Conservation (phyloP, 805 yeast species). For the Pichia rugopelliculosa region DNA sequence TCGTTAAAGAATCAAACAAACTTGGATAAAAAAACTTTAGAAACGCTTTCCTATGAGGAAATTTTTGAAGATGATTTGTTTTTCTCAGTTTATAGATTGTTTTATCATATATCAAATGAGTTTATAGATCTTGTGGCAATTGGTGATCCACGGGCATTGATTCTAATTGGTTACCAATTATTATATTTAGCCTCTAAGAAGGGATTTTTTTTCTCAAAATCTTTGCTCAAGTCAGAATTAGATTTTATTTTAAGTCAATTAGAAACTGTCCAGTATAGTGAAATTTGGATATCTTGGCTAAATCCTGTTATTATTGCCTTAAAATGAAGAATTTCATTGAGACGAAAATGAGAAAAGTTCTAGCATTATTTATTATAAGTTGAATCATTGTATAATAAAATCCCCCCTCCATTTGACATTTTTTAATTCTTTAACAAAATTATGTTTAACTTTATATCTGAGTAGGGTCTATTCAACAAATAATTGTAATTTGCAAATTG, state of each 20-base stretch:
- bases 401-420: too few species aligned
- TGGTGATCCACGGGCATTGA: constrained; percentile 17
- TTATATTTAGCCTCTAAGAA: constrained; percentile 13
- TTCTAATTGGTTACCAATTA: constrained; percentile 17
- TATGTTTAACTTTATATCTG: too few species aligned
- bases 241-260: constrained; percentile 4
- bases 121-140: constrained; percentile 10
- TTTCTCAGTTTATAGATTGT: constrained; percentile 13
- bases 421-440: too few species aligned
- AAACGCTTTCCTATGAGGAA: neutral
- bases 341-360: too few species aligned
- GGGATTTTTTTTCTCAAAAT: constrained; percentile 3
- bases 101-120: constrained; percentile 8
- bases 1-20: constrained; percentile 3
- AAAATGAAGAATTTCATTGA: too few species aligned
- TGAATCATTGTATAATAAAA: too few species aligned
- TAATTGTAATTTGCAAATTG: too few species aligned
- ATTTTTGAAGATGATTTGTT: constrained; percentile 13
- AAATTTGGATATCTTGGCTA: constrained; percentile 13
- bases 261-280: constrained; percentile 2
- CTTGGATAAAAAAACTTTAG: neutral
- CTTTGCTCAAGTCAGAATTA: constrained; percentile 7
- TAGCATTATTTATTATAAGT: too few species aligned
- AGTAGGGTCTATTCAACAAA: too few species aligned
- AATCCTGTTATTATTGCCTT: constrained; percentile 6